Base-by-base conservation (phyloP, 2,329 filamentous ascomycete genomes). In the Aspergillus sclerotialis region DNA sequence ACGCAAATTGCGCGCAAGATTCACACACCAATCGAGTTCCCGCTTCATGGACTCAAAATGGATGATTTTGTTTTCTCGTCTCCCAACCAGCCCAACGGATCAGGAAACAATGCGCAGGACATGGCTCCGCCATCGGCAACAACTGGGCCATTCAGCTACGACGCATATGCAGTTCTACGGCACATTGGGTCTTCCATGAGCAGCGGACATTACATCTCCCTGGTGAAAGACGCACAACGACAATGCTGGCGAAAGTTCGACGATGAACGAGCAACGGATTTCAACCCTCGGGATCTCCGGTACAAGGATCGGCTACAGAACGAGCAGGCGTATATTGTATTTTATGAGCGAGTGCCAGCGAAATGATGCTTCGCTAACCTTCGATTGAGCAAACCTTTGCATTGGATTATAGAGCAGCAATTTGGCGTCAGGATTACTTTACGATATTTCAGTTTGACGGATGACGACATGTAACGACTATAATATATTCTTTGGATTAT, bases 101-200 rank as follows among this genome's bases (percentile, higher is more conserved):
- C 43, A 34, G 37, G 32, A 66, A 74, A 17, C 85, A 84, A 57
- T 76, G 81, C 26, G 60, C 74, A 46, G 56, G 75, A 46, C 55
- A 58, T 23, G 61, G 69, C 32, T 53, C 58, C 23, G 62, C 69
- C 32, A 66, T 75, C 36, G 58, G 69, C 49, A 34, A 64, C 49
- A 36, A 65, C 54, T 33, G 56, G 58, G 1, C 81, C 84, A 0
- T 87, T 84, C 52, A 65, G 69, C 4, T 98, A 95, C 59, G 82
- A 94, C 53, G 81, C 84, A 33, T 95, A 94, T 55, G 90, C 81
- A 2, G 82, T 95, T 5, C 76, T 93, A 35, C 72, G 84, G 42
- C 89, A 95, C 57, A 62, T 76, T 4, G 89, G 89, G 14, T 65
- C 65, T 1, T 78, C 72, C 1, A 68, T 84, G 33, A 75, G 76